Base-by-base conservation (phyloP, 1,139 yeast genomes). In the Scheffersomyces quercinus region DNA sequence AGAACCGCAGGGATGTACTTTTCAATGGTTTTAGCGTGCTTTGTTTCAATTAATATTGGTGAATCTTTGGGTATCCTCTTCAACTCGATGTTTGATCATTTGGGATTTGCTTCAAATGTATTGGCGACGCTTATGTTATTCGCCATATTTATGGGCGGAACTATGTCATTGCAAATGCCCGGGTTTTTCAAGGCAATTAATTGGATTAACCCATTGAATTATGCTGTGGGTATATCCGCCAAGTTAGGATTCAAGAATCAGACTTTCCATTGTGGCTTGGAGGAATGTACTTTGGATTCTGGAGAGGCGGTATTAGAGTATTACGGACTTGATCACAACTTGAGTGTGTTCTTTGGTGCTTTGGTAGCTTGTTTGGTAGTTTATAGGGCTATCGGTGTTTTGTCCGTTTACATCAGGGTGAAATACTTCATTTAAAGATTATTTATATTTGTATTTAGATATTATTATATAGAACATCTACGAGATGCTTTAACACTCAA, bases 81-180 rank as follows among this genome's bases (percentile, higher is more conserved):
- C 49, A 87, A 87, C 56, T 81, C 91, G n/a, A 53, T 85, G 0
- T 83, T 88, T 55, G 71, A 75, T 44, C 91, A 88, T 58, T 78
- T 88, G 42, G 96, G 96, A 0, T 76, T 88, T 52, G 95, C 95
- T 0, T 80, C 87, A 20, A 88, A 86, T 55, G 64, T 88, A 5
- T 77, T 88, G 38, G 76, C 90, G 0, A 77, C 81, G 8, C 58
- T 85, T 29, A 64, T 86, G 39, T 77, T 87, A 3, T 67, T 88
- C 45, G 93, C 91, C 6, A 78, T 85, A 13, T 81, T 85, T 54
- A 86, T 88, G 95, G 88, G 89, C 3, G 97, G 96, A n/a, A 72
- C 91, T 5, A 77, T 89, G 83, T 85, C 96, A 0, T 65, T 87
- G 51, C 73, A 83, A 30, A 81, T 88, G 85, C 89, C 89, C 6